phyloP scores from a whole-genome alignment of 2,329 filamentous ascomycete genomes.

The Fusarium begoniae region DNA sequence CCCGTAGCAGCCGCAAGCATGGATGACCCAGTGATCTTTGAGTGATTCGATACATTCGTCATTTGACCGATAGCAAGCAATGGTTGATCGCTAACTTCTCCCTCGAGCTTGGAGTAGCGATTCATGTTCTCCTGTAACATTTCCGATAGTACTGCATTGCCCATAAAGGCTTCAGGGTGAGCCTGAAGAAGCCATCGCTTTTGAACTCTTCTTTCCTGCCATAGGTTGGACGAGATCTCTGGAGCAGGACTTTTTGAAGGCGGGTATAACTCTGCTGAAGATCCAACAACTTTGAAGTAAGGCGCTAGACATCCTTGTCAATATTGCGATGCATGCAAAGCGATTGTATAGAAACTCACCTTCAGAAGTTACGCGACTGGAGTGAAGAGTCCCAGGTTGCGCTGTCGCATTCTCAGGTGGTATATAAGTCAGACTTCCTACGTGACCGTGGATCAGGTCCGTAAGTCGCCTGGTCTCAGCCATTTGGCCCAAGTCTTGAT shows the following conservation, averaged over 20 bases:
- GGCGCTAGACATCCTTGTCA: conserved; percentile 39
- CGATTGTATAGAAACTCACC: conserved; percentile 35
- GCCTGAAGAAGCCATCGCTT: conserved; percentile 60
- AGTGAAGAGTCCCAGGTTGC: conserved; percentile 44
- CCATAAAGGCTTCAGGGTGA: conserved; percentile 60
- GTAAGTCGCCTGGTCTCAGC: conserved; percentile 47
- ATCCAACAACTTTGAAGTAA: conserved; percentile 46
- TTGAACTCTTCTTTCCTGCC: conserved; percentile 49
- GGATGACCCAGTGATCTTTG: conserved; percentile 41
- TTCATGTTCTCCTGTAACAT: conserved; percentile 51
- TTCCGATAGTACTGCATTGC: conserved; percentile 45
- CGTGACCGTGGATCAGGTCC: conserved; percentile 47
- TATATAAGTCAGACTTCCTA: conserved; percentile 47
- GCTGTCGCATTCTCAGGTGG: conserved; percentile 35
- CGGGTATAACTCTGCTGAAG: conserved; percentile 48
- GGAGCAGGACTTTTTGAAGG: conserved; percentile 43
- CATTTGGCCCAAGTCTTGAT: conserved; percentile 48
- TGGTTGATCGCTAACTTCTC: conserved; percentile 31
- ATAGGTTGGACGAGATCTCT: conserved; percentile 39
- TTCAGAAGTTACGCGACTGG: conserved; percentile 42
- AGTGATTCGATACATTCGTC: conserved; percentile 50
- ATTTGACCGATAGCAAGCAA: conserved; percentile 68
- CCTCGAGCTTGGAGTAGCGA: conserved; percentile 43
- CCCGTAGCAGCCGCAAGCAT: conserved; percentile 62
- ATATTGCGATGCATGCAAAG: not conserved